Evolutionary conservation across 306 rosid genomes (phyloP).

Genomic region (Dryas octopetala): DNA sequence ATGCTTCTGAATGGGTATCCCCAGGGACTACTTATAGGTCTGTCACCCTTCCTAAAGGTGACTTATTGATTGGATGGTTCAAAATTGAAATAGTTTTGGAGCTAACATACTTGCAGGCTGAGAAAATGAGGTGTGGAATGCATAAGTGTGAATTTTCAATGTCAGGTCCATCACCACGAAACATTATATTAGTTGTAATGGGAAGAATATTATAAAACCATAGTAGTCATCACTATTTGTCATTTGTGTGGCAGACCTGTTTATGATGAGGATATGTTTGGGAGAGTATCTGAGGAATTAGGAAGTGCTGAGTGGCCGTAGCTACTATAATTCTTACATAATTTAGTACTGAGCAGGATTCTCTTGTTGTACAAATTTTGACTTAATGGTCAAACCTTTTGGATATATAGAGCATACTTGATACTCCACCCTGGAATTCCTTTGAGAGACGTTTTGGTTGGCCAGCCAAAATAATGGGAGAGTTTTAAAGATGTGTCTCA

Average conservation of each 20-base stretch:
- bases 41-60: neutral
- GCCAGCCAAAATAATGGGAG: neutral
- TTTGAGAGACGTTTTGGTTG: neutral
- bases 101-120: neutral
- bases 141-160: neutral
- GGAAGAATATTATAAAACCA: neutral
- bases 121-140: neutral
- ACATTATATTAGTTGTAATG: neutral
- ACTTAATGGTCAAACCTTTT: neutral
- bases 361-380: neutral
- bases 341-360: neutral
- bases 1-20: slow-evolving; percentile 22
- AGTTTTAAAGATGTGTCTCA: neutral
- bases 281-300: neutral
- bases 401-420: neutral
- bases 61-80: slow-evolving; percentile 14
- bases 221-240: neutral
- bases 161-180: slow-evolving; percentile 9
- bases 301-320: neutral
- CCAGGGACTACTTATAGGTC: slow-evolving; percentile 13
- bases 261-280: neutral
- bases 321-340: neutral
- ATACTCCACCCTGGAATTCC: neutral
- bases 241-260: neutral
- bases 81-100: slow-evolving; percentile 14